phyloP scores from a whole-genome alignment of 768 basidiomycete genomes.

The Thelephora aurantiotincta region DNA sequence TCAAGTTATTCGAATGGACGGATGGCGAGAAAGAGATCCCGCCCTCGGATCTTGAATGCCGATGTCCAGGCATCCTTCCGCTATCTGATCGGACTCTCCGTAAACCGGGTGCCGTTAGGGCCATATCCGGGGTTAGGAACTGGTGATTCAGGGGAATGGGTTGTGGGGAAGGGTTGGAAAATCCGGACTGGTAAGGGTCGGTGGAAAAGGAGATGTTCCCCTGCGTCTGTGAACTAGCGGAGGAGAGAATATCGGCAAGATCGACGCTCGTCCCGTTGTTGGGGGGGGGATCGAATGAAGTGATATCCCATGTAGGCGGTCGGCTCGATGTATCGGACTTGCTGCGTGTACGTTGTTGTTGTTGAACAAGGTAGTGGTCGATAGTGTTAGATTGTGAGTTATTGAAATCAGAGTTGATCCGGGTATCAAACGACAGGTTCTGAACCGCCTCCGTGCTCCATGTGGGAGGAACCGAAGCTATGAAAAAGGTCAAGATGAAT shows the following conservation, averaged over 20 bases:
- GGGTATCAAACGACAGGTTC: neutral
- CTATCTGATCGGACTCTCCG: slow-evolving; percentile 38
- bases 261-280: slow-evolving; percentile 21
- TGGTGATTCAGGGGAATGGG: slow-evolving; percentile 2
- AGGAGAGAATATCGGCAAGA: slow-evolving; percentile 27
- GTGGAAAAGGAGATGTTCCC: slow-evolving; percentile 13
- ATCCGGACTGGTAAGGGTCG: slow-evolving; percentile 13
- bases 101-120: slow-evolving; percentile 16
- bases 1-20: slow-evolving; percentile 18
- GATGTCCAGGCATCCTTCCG: slow-evolving; percentile 24
- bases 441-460: neutral
- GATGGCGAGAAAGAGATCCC: slow-evolving; percentile 20
- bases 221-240: slow-evolving; percentile 9
- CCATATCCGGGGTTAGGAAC: slow-evolving; percentile 22
- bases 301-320: slow-evolving; percentile 37
- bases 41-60: slow-evolving; percentile 48
- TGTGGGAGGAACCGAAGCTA: slow-evolving; percentile 10
- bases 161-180: slow-evolving; percentile 6
- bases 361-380: slow-evolving; percentile 17
- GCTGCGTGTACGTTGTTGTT: slow-evolving; percentile 33
- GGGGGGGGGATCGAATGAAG: slow-evolving; percentile 9
- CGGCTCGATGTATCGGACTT: slow-evolving; percentile 48
- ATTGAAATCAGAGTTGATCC: neutral
- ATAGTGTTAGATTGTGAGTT: neutral
- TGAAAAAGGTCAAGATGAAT: slow-evolving; percentile 5